Conservation (phyloP, 208 protist genomes). For the Crithidia fasciculata region DNA sequence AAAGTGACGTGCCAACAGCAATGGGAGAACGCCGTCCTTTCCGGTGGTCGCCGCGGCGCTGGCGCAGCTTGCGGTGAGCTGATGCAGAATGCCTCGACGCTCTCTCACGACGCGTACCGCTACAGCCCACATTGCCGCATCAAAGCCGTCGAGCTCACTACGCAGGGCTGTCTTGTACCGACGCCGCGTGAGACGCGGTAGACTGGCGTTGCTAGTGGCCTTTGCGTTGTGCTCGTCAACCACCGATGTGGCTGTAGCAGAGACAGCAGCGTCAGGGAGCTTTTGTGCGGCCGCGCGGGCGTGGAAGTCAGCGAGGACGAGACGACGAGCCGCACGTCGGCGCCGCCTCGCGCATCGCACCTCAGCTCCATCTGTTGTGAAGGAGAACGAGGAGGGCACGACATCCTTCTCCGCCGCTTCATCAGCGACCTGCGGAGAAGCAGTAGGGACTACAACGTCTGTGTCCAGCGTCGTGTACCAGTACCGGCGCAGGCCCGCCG, state of each 20-base stretch:
- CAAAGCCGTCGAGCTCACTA: neutral
- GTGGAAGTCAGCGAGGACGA: conserved; percentile 1
- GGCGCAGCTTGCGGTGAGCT: conserved; percentile 9
- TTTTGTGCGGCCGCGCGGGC: neutral
- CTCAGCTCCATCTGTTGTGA: neutral
- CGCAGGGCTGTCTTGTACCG: conserved; percentile 11
- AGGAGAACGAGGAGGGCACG: too few relatives aligned
- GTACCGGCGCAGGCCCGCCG: conserved; percentile 24
- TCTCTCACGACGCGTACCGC: conserved; percentile 18
- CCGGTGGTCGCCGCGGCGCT: neutral
- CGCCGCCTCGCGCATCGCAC: neutral
- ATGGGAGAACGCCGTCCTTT: conserved; percentile 19
- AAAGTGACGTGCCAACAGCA: conserved; percentile 42
- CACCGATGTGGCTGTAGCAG: neutral
- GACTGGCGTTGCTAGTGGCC: too few relatives aligned
- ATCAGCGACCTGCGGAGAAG: neutral
- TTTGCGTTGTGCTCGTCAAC: neutral
- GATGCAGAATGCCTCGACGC: neutral
- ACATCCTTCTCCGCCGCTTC: too few relatives aligned
- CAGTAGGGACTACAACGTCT: neutral
- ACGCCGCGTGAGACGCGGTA: conserved; percentile 8
- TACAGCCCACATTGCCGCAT: conserved; percentile 21
- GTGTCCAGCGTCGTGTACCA: conserved; percentile 24
- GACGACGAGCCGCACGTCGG: conserved; percentile 4
- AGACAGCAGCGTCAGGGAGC: too few relatives aligned